These are phyloP conservation scores for Turnera subulata DNA, from an alignment of 345 rosid genomes.

Conservation along the genomic window DNA sequence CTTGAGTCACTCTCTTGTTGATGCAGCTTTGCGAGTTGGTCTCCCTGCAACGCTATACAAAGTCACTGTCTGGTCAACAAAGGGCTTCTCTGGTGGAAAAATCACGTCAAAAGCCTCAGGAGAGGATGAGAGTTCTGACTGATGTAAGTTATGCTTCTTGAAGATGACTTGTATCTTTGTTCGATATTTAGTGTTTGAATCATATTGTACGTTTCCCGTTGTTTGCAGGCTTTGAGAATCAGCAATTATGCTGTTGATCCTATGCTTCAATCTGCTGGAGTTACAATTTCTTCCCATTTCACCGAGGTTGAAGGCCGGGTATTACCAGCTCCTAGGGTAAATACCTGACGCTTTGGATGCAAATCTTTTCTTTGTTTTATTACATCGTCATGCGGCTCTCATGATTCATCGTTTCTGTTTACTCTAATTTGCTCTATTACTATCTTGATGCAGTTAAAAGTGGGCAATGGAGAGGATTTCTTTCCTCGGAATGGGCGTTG, in stretches of 20 bases:
- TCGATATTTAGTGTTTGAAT: too few relatives aligned
- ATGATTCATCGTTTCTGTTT: slow-evolving; percentile 1
- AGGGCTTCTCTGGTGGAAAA: slow-evolving; percentile 78
- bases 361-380: background rate
- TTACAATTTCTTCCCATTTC: slow-evolving; percentile 47
- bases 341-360: background rate
- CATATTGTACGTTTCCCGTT: slow-evolving; percentile 2
- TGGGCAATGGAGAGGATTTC: slow-evolving; percentile 64
- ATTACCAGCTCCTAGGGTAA: slow-evolving; percentile 64
- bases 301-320: slow-evolving; percentile 75
- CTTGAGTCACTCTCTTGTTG: background rate
- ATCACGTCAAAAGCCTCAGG: slow-evolving; percentile 90
- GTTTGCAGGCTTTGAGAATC: slow-evolving; percentile 47
- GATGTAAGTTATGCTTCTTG: slow-evolving; percentile 6
- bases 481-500: slow-evolving; percentile 74
- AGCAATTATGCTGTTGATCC: slow-evolving; percentile 68
- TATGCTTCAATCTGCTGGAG: slow-evolving; percentile 56
- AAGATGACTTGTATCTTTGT: background rate
- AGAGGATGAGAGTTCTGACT: slow-evolving; percentile 50
- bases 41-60: slow-evolving; percentile 60
- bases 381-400: too few relatives aligned
- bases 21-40: slow-evolving; percentile 24
- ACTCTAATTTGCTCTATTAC: background rate
- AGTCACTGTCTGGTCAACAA: slow-evolving; percentile 61
- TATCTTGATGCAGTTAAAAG: slow-evolving; percentile 47